Percentiles rank a stretch among this genome's conserved stretches.
phyloP scores from a whole-genome alignment of 2,329 filamentous ascomycete species.

The Microdochium trichocladiopsis region DNA sequence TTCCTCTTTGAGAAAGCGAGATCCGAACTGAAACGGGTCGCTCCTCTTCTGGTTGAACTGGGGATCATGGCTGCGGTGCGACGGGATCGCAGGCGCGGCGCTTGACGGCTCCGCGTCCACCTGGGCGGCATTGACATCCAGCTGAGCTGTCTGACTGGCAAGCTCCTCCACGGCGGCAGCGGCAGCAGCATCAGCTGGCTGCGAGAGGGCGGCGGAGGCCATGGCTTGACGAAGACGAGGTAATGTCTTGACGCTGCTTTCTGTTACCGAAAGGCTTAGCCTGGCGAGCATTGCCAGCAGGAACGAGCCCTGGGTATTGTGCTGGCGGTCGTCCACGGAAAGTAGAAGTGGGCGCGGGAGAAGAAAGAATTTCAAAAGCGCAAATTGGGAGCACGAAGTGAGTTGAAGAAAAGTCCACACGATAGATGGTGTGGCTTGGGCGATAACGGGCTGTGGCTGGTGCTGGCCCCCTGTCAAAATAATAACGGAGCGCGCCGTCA shows the following conservation, averaged over 20 bases:
- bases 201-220: slow-evolving; percentile 3
- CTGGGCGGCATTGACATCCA: slow-evolving; percentile 15
- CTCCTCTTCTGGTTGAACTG: slow-evolving; percentile 72
- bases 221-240: slow-evolving; percentile 2
- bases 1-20: slow-evolving; percentile 71
- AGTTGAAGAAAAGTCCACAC: neutral
- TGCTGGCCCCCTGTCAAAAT: neutral
- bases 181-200: slow-evolving; percentile 4
- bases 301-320: neutral
- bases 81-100: slow-evolving; percentile 28
- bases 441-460: neutral
- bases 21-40: slow-evolving; percentile 95
- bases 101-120: slow-evolving; percentile 11
- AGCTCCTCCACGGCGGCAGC: slow-evolving; percentile 16
- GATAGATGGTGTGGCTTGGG: neutral
- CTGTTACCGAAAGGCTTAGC: neutral
- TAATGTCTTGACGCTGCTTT: neutral
- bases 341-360: neutral
- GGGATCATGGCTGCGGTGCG: slow-evolving; percentile 66
- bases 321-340: neutral
- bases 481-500: too few relatives aligned
- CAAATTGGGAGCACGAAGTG: neutral
- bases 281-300: neutral
- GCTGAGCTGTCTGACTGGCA: slow-evolving; percentile 14
- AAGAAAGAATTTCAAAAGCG: neutral